phyloP scores from a whole-genome alignment of 2,329 filamentous ascomycete genomes.

The Capronia americana region DNA sequence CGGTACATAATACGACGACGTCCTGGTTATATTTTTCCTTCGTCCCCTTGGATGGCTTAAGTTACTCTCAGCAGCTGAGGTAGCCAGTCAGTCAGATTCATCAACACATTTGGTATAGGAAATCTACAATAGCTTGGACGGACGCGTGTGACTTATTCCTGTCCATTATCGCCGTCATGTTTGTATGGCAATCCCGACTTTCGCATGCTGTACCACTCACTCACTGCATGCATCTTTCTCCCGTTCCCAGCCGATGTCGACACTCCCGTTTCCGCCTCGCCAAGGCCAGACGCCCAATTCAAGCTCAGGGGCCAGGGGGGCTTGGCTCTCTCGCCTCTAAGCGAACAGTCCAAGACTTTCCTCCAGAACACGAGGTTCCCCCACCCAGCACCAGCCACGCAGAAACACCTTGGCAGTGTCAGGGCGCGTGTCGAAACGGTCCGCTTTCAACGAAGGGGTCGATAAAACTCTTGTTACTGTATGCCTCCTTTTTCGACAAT shows the following conservation, averaged over 20 bases:
- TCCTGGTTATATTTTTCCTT: constrained; percentile 12
- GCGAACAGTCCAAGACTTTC: background rate
- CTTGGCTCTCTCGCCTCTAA: background rate
- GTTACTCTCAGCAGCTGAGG: background rate
- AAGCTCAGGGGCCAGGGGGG: background rate
- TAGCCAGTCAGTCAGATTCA: background rate
- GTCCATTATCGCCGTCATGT: too few species aligned
- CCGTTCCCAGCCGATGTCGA: background rate
- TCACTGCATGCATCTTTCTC: background rate
- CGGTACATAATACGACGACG: constrained; percentile 12
- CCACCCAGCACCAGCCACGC: background rate
- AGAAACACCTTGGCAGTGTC: constrained; percentile 3
- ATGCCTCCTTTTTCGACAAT: background rate
- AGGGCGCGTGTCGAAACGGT: background rate
- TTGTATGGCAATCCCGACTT: too few species aligned
- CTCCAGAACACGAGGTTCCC: background rate
- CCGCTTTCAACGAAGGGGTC: background rate
- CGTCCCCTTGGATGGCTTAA: background rate
- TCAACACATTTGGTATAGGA: constrained; percentile 4
- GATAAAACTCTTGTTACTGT: background rate
- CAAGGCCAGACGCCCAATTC: background rate
- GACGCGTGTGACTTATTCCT: background rate
- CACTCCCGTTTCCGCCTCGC: background rate
- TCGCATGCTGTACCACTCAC: too few species aligned
- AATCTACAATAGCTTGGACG: constrained; percentile 4